A percentile compares a stretch with the other conserved stretches of the same genome.
phyloP scores from a whole-genome alignment of 352 stramenopile genomes.

The Globisporangium nodosum region DNA sequence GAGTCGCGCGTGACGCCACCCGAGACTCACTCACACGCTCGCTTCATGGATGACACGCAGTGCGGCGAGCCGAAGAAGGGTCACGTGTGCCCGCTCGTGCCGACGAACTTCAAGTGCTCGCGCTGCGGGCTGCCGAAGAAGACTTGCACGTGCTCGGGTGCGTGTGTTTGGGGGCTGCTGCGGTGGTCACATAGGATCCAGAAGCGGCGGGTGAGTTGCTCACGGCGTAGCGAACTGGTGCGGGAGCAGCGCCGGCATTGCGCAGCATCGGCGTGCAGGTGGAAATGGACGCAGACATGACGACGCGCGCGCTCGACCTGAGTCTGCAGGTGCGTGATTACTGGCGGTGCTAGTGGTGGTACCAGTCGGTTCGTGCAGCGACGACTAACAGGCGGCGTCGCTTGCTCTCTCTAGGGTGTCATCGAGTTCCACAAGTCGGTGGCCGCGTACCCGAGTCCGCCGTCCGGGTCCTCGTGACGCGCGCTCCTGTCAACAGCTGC shows the following conservation, averaged over 20 bases:
- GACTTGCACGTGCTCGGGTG: conserved; percentile 63
- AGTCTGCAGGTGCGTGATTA: conserved; percentile 46
- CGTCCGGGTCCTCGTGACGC: conserved; percentile 17
- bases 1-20: background rate
- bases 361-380: too few species aligned
- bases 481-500: background rate
- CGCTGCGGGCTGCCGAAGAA: conserved; percentile 75
- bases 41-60: conserved; percentile 14
- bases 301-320: conserved; percentile 63
- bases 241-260: conserved; percentile 37
- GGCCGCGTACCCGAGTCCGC: conserved; percentile 37
- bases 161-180: conserved; percentile 4
- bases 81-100: conserved; percentile 78
- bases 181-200: background rate
- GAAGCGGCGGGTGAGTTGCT: background rate
- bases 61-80: conserved; percentile 85
- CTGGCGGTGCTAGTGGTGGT: too few species aligned
- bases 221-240: background rate
- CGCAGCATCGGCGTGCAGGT: conserved; percentile 67
- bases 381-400: background rate
- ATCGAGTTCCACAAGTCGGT: conserved; percentile 67
- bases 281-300: conserved; percentile 83
- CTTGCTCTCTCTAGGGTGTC: conserved; percentile 38
- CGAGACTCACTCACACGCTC: background rate
- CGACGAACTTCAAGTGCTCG: conserved; percentile 78